Percentiles rank a stretch among this genome's conserved stretches.
These are phyloP conservation scores for Phlyctochytrium bullatum DNA, from an alignment of 192 early-diverging fungal species.

Conservation along the genomic window DNA sequence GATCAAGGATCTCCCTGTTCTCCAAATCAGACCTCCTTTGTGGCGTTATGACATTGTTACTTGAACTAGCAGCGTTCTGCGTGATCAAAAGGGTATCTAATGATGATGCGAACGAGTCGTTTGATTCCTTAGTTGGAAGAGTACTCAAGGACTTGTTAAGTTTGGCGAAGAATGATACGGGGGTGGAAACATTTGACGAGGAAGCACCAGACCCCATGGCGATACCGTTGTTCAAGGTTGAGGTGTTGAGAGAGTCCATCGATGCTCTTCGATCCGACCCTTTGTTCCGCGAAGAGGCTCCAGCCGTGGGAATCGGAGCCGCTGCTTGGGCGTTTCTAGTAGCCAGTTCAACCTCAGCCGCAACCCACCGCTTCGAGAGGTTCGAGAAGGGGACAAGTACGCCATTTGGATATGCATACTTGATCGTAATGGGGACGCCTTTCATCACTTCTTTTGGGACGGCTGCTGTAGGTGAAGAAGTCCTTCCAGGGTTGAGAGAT, in stretches of 20 bases:
- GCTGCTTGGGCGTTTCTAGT: background rate
- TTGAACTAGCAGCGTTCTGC: background rate
- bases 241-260: background rate
- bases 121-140: background rate
- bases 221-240: too few relatives aligned
- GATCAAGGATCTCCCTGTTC: background rate
- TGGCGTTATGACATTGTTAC: background rate
- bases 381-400: conserved; percentile 23
- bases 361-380: conserved; percentile 23
- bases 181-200: background rate
- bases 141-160: background rate
- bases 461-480: background rate
- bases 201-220: background rate
- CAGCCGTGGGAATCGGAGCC: background rate
- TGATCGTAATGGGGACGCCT: conserved; percentile 57
- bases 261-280: background rate
- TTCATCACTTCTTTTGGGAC: conserved; percentile 9
- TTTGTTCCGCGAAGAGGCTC: background rate
- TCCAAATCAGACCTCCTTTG: background rate
- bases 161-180: background rate
- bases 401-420: conserved; percentile 59
- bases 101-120: background rate
- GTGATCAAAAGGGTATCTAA: background rate
- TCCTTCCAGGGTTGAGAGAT: background rate
- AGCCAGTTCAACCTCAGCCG: conserved; percentile 20